Base-by-base conservation (phyloP, 129 eudicot genomes). In the Artemisia annua region DNA sequence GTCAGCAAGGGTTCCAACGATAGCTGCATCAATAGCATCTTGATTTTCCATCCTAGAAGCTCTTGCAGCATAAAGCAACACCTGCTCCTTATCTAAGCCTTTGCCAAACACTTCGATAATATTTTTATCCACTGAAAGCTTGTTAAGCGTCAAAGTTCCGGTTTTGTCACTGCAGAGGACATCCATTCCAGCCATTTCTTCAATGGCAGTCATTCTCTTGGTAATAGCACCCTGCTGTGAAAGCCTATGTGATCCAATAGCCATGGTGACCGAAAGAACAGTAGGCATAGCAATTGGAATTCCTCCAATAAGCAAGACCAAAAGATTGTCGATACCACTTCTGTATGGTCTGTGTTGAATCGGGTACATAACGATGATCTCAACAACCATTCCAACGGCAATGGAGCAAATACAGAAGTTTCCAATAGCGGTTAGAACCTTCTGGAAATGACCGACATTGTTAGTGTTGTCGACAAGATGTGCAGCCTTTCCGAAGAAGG, bases 221-320 rank as follows among this genome's bases (percentile, higher is more conserved):
- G 95, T 88, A 24, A 88, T 88, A 48, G 96, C 96, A 39, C 96
- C 96, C 58, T 88, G 96, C 48, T 83, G 82, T 11, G 96, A 76
- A 11, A 88, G 87, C 84, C 85, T 79, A 62, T 88, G 96, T 15
- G 96, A 88, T 19, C 96, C 96, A 64, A 88, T 88, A 63, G 95
- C 95, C 95, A 87, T 87, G 39, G 94, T 87, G 20, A 87, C 93
- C 1, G 92, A 87, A 77, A 87, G 80, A 8, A 87, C 94, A 9
- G 94, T 88, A 17, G 95, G 95, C 95, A 88, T 88, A 65, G 96
- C 96, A 71, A 88, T 88, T 2, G 96, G 96, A 22, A 88, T 88
- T 48, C 96, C 96, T 46, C 96, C 96, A 59, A 88, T 88, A 70
- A 88, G 83, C 70, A 88, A 83, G 11, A 88, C 96, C 54, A 88